phyloP scores from a whole-genome alignment of 1,139 yeast genomes.

The Candida tropicalis region DNA sequence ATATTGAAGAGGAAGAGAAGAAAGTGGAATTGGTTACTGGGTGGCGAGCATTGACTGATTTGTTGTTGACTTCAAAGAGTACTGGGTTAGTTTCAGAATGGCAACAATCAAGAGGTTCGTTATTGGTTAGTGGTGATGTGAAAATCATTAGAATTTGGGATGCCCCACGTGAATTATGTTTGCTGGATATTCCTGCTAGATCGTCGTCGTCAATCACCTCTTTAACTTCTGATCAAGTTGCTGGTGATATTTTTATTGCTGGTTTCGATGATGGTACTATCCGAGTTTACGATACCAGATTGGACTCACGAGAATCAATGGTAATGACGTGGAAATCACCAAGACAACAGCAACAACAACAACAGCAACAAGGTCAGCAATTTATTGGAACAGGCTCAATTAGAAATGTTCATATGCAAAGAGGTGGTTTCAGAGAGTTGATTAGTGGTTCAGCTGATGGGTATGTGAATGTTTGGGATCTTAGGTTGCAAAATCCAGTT shows the following conservation, averaged over 20 bases:
- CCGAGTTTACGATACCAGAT: constrained; percentile 86
- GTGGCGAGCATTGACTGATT: constrained; percentile 92
- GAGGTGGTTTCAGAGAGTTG: constrained; percentile 93
- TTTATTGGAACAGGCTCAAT: constrained; percentile 51
- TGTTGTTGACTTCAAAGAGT: constrained; percentile 76
- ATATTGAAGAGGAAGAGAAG: constrained; percentile 29
- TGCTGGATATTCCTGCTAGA: constrained; percentile 87
- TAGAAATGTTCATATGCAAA: constrained; percentile 87
- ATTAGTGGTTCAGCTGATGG: constrained; percentile 87
- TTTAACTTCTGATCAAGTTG: constrained; percentile 91
- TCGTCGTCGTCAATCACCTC: constrained; percentile 89
- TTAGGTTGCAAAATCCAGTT: constrained; percentile 73
- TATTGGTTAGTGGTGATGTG: constrained; percentile 93
- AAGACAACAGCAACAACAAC: constrained; percentile 21
- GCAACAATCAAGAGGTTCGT: constrained; percentile 95
- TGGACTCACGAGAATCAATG: constrained; percentile 85
- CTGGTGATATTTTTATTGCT: constrained; percentile 88
- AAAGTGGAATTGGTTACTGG: constrained; percentile 71
- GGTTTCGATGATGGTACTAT: constrained; percentile 95
- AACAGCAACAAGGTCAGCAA: constrained; percentile 7
- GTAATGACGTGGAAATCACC: constrained; percentile 71
- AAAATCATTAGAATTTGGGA: constrained; percentile 94
- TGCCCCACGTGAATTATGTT: constrained; percentile 89
- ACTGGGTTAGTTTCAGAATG: constrained; percentile 90
- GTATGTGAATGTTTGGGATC: constrained; percentile 86